A percentile compares a stretch with the other conserved stretches of the same genome.
Conservation (phyloP, 148 eudicot genomes). For the Diospyros lotus region DNA sequence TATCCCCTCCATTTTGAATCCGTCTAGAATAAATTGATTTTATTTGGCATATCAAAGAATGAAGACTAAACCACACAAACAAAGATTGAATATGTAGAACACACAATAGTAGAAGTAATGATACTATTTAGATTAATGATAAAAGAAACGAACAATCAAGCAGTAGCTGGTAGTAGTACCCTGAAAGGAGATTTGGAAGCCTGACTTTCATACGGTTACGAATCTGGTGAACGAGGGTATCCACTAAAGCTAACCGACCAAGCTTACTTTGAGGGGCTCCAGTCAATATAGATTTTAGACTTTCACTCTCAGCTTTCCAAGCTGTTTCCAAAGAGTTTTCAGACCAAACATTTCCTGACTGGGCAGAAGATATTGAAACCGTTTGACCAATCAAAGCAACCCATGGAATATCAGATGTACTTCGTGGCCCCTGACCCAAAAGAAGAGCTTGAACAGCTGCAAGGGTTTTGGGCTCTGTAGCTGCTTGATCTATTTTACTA, state of each 20-base stretch:
- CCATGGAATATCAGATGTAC: slow-evolving; percentile 91
- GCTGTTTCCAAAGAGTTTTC: slow-evolving; percentile 94
- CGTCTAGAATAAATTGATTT: neutral
- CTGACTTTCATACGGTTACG: slow-evolving; percentile 86
- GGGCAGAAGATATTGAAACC: slow-evolving; percentile 89
- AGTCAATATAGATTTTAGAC: slow-evolving; percentile 81
- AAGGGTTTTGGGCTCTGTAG: slow-evolving; percentile 82
- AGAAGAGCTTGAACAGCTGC: slow-evolving; percentile 98
- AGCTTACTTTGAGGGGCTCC: slow-evolving; percentile 94
- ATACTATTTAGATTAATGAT: neutral
- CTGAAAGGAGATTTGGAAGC: slow-evolving; percentile 87
- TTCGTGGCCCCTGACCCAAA: slow-evolving; percentile 86
- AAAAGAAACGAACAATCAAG: slow-evolving; percentile 4
- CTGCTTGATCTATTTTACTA: slow-evolving; percentile 96
- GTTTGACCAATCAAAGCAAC: slow-evolving; percentile 98
- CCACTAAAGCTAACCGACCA: slow-evolving; percentile 93
- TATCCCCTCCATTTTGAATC: neutral
- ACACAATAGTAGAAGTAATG: neutral
- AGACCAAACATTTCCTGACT: slow-evolving; percentile 77
- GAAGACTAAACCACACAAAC: neutral
- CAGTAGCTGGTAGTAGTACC: slow-evolving; percentile 41
- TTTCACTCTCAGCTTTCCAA: slow-evolving; percentile 98
- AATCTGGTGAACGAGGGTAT: slow-evolving; percentile 81
- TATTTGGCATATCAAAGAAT: neutral
- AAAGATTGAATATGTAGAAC: neutral